These are phyloP conservation scores for Ogataea trehalophila DNA, from an alignment of 805 yeast species.

Conservation along the genomic window DNA sequence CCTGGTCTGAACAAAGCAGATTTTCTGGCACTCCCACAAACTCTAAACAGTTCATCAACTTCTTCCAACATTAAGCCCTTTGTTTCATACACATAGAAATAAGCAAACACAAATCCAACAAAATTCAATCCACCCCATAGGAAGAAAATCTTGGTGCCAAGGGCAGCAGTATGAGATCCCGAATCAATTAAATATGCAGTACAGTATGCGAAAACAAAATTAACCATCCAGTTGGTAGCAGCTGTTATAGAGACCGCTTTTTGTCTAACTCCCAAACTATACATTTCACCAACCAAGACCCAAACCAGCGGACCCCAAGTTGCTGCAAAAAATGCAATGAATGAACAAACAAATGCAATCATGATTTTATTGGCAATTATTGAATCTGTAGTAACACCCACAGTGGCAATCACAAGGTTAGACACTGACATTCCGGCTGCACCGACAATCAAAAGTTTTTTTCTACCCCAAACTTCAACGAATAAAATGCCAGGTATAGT, in stretches of 20 bases:
- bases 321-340: slow-evolving; percentile 73
- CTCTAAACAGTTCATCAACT: slow-evolving; percentile 67
- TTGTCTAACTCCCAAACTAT: slow-evolving; percentile 68
- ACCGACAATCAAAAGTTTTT: slow-evolving; percentile 65
- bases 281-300: slow-evolving; percentile 65
- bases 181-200: slow-evolving; percentile 74
- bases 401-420: slow-evolving; percentile 64
- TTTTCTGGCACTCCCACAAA: slow-evolving; percentile 49
- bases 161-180: slow-evolving; percentile 60
- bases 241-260: slow-evolving; percentile 73
- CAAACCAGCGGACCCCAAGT: slow-evolving; percentile 83
- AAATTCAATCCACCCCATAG: slow-evolving; percentile 74
- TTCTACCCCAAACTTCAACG: slow-evolving; percentile 77
- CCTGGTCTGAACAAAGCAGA: slow-evolving; percentile 41
- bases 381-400: slow-evolving; percentile 46
- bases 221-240: slow-evolving; percentile 76
- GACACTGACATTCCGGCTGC: slow-evolving; percentile 72
- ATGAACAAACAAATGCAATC: slow-evolving; percentile 63
- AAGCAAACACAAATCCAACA: slow-evolving; percentile 54
- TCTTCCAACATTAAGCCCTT: slow-evolving; percentile 77
- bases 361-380: slow-evolving; percentile 47
- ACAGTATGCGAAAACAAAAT: slow-evolving; percentile 66
- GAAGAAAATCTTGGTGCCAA: slow-evolving; percentile 71
- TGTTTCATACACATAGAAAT: slow-evolving; percentile 71
- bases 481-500: slow-evolving; percentile 80